A percentile compares a stretch with the other conserved stretches of the same genome.
These are phyloP conservation scores for Thalassiosira hispida DNA, from an alignment of 352 stramenopile genomes.

Conservation along the genomic window DNA sequence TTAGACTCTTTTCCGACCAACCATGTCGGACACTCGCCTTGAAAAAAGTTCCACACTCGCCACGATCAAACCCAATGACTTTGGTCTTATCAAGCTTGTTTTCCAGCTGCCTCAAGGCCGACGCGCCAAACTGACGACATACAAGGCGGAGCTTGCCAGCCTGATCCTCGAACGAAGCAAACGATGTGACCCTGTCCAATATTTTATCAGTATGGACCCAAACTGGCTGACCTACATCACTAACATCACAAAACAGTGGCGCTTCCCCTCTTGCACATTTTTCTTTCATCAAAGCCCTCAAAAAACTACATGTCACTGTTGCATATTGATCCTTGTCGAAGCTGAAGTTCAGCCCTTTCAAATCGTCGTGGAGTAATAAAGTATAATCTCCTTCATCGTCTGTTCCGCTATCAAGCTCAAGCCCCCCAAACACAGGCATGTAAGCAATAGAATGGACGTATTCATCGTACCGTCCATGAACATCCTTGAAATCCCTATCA, in stretches of 20 bases:
- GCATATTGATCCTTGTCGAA: background rate
- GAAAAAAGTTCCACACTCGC: background rate
- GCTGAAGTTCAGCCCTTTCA: too few species aligned
- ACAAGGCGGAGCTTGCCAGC: background rate
- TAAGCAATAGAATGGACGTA: too few species aligned
- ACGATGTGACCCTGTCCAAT: background rate
- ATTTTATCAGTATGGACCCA: slow-evolving; percentile 1
- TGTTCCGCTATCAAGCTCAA: too few species aligned
- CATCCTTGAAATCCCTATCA: too few species aligned
- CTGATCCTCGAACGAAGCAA: slow-evolving; percentile 1
- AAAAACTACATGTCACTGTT: background rate
- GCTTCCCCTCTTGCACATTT: background rate
- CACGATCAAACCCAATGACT: background rate
- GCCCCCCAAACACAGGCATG: too few species aligned
- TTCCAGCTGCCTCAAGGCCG: background rate
- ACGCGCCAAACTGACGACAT: background rate
- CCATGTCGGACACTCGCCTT: background rate
- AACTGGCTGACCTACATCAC: background rate
- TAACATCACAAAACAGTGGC: background rate
- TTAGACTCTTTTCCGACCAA: slow-evolving; percentile 10
- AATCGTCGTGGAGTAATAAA: too few species aligned
- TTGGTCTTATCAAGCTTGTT: slow-evolving; percentile 6
- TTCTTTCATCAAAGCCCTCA: slow-evolving; percentile 12
- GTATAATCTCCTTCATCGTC: too few species aligned
- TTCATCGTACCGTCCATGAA: too few species aligned